Evolutionary conservation across 495 filamentous ascomycete species (phyloP).

Genomic region (Aspergillus ellipticus): DNA sequence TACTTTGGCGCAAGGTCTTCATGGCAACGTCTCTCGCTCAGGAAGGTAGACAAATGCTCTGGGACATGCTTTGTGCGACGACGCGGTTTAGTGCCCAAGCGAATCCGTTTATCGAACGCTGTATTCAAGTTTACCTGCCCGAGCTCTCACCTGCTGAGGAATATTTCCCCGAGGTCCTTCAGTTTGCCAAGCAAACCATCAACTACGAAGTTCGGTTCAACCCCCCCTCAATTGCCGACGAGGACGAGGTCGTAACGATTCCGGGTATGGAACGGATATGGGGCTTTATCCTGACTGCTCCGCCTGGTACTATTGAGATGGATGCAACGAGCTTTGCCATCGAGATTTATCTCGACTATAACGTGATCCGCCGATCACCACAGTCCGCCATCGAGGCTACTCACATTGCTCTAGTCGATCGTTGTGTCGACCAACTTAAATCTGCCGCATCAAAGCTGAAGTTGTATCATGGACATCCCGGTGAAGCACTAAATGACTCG

Average conservation of each 20-base stretch:
- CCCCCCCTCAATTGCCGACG: constrained; percentile 31
- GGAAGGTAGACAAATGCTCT: constrained; percentile 57
- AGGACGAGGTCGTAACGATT: constrained; percentile 48
- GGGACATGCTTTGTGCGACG: constrained; percentile 59
- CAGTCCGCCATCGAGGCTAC: constrained; percentile 56
- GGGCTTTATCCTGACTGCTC: constrained; percentile 72
- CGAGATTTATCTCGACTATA: constrained; percentile 65
- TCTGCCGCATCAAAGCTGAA: constrained; percentile 62
- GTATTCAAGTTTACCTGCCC: constrained; percentile 64
- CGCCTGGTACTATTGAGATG: constrained; percentile 63
- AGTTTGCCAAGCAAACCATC: constrained; percentile 61
- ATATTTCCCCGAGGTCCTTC: constrained; percentile 62
- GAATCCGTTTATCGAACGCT: constrained; percentile 64
- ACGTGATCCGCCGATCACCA: constrained; percentile 36
- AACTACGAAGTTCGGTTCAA: constrained; percentile 45
- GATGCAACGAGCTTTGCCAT: constrained; percentile 67
- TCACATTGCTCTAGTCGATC: constrained; percentile 73
- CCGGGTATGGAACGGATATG: constrained; percentile 75
- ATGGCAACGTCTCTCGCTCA: constrained; percentile 52
- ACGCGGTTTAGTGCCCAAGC: constrained; percentile 38
- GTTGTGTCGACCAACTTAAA: constrained; percentile 73
- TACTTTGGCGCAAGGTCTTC: constrained; percentile 66
- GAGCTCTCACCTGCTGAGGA: constrained; percentile 55
- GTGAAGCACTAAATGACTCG: constrained; percentile 19
- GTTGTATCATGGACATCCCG: constrained; percentile 33